Percentiles rank a stretch among this genome's conserved stretches.
Conservation (phyloP, 208 protist species). For the Vickermania spadyakhi region DNA sequence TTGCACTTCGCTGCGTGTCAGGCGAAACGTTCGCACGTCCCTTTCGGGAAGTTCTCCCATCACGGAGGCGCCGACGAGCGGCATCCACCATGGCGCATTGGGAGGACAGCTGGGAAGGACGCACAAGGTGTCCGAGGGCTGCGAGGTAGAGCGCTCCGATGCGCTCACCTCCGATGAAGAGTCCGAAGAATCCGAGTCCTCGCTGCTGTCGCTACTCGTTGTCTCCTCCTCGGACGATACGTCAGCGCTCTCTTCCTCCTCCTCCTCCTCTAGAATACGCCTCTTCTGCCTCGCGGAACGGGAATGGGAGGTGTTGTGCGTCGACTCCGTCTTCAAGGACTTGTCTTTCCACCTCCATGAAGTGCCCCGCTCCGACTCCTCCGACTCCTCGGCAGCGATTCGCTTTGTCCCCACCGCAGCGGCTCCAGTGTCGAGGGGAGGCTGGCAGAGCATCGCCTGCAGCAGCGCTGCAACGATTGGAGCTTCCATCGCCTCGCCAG, state of each 20-base stretch:
- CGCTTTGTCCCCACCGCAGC: neutral
- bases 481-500: conserved; percentile 46
- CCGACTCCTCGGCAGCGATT: conserved; percentile 1
- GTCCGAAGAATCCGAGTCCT: conserved; percentile 6
- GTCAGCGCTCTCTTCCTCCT: neutral
- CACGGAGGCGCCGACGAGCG: conserved; percentile 42
- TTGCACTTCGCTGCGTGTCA: conserved; percentile 30
- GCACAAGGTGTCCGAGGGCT: neutral
- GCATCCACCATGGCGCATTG: conserved; percentile 37
- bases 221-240: neutral
- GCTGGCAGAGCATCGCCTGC: conserved; percentile 11
- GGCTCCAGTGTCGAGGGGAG: neutral
- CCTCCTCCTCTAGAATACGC: conserved; percentile 10
- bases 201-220: conserved; percentile 7
- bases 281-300: conserved; percentile 1
- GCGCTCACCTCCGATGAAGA: conserved; percentile 4
- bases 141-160: neutral
- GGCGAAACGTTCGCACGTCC: conserved; percentile 30
- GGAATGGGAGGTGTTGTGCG: conserved; percentile 3
- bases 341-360: no score
- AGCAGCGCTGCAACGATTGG: conserved; percentile 29
- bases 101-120: conserved; percentile 15
- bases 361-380: conserved; percentile 2
- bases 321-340: no score
- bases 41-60: conserved; percentile 27